These are phyloP conservation scores for Fraxinus velutina DNA, from an alignment of 305 asterid species.

Conservation along the genomic window DNA sequence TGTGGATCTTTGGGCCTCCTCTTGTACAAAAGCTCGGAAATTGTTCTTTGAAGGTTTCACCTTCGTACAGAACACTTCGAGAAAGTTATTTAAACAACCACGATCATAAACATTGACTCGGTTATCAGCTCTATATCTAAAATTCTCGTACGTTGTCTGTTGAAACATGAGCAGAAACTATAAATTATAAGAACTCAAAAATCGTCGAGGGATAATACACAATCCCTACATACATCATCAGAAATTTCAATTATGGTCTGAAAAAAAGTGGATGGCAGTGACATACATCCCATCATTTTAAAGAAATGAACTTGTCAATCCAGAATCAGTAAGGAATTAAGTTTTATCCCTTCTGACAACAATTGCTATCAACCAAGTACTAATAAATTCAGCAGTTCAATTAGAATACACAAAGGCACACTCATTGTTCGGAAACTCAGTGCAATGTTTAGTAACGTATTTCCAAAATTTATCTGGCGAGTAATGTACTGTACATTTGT, in stretches of 20 bases:
- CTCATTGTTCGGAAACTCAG: background rate
- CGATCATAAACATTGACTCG: constrained; percentile 77
- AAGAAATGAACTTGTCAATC: background rate
- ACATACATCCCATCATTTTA: background rate
- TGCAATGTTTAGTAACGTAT: background rate
- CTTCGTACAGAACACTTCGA: constrained; percentile 89
- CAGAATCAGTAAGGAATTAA: background rate
- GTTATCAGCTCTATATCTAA: constrained; percentile 83
- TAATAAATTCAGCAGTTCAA: background rate
- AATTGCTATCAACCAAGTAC: background rate
- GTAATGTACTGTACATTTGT: background rate
- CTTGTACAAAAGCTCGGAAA: constrained; percentile 73
- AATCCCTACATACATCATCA: background rate
- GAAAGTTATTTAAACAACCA: constrained; percentile 65
- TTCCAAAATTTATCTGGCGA: background rate
- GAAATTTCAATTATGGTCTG: background rate
- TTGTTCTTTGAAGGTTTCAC: constrained; percentile 84
- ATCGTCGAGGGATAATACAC: background rate
- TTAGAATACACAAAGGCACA: background rate
- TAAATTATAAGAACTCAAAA: background rate
- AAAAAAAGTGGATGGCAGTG: background rate
- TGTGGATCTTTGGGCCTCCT: constrained; percentile 52
- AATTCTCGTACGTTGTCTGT: constrained; percentile 96
- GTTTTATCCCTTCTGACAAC: background rate
- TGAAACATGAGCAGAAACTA: constrained; percentile 23